phyloP scores from a whole-genome alignment of 169 alveolate species.

The Eimeria tenella region DNA sequence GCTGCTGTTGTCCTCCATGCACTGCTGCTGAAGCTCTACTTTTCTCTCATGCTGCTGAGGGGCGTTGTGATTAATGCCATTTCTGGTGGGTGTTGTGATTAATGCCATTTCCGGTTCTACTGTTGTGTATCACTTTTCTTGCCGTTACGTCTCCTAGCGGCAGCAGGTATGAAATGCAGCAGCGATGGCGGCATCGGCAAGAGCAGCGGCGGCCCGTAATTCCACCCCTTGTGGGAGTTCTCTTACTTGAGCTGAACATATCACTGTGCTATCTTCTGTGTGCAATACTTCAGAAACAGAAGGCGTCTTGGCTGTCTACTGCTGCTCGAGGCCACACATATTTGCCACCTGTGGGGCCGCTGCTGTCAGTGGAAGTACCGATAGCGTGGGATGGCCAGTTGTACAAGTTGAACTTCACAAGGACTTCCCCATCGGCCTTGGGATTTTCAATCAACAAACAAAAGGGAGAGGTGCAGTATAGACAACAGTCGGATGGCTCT shows the following conservation, averaged over 20 bases:
- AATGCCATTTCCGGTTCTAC: background rate
- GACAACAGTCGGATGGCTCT: constrained; percentile 82
- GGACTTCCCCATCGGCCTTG: background rate
- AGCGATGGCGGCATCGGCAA: background rate
- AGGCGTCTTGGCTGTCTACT: constrained; percentile 15
- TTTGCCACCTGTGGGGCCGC: constrained; percentile 45
- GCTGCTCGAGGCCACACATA: constrained; percentile 45
- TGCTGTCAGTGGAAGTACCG: constrained; percentile 17
- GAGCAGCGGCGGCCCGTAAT: background rate
- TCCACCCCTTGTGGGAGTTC: background rate
- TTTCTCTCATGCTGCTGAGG: background rate
- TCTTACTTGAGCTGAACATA: background rate
- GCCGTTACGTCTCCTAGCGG: background rate
- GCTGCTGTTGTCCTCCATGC: constrained; percentile 15
- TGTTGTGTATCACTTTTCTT: background rate
- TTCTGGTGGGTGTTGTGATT: background rate
- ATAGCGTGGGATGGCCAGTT: constrained; percentile 34
- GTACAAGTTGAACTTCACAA: background rate
- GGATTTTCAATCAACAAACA: constrained; percentile 36
- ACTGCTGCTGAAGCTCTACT: background rate
- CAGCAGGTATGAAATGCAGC: background rate
- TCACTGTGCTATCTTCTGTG: background rate
- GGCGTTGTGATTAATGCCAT: background rate
- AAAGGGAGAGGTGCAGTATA: constrained; percentile 51
- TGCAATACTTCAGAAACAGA: constrained; percentile 19